Percentiles rank a stretch among this genome's conserved stretches.
These are phyloP conservation scores for Penicillium cataractarum DNA, from an alignment of 495 filamentous ascomycete species.

Conservation along the genomic window DNA sequence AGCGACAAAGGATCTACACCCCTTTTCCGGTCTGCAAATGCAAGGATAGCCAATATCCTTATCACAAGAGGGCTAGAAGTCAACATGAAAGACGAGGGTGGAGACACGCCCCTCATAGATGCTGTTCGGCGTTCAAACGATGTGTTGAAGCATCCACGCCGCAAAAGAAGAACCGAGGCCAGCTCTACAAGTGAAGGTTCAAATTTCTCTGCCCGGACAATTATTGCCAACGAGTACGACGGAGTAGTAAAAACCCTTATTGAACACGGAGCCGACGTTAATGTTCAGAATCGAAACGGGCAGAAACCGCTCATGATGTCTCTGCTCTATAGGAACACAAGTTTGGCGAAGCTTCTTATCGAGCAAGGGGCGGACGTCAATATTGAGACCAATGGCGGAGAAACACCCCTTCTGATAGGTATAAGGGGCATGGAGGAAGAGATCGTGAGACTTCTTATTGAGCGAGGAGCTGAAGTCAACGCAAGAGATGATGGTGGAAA, in stretches of 20 bases:
- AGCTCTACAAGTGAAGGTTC: neutral
- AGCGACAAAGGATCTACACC: neutral
- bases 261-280: neutral
- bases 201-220: too few relatives aligned
- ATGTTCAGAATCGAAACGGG: neutral
- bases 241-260: neutral
- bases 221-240: too few relatives aligned
- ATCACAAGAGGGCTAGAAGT: neutral
- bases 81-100: neutral
- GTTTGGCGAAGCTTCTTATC: constrained; percentile 6
- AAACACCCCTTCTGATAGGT: neutral
- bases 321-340: neutral
- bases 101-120: neutral
- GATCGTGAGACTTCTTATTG: constrained; percentile 5
- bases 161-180: neutral
- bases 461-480: neutral
- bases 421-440: neutral
- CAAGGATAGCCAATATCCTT: neutral
- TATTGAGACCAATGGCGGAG: neutral
- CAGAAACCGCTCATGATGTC: neutral
- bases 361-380: constrained; percentile 4
- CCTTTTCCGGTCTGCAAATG: neutral
- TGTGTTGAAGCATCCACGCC: neutral
- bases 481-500: neutral
- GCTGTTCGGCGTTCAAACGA: neutral